Conservation (phyloP, 192 early-diverging fungal species). For the Umbelopsis sp. region DNA sequence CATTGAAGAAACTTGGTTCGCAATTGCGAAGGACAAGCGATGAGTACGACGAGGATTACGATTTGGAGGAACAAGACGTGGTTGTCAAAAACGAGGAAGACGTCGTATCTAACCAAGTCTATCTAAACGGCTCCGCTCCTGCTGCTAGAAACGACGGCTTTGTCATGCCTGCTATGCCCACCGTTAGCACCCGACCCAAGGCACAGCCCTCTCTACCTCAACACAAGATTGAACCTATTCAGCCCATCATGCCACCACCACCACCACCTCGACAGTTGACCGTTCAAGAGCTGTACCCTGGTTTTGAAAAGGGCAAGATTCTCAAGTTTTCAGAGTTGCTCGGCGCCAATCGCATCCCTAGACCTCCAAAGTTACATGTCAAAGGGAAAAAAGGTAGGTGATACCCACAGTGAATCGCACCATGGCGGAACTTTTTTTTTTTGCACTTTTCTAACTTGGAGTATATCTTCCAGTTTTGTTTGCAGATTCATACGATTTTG, state of each 20-base stretch:
- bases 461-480: background rate
- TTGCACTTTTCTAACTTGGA: background rate
- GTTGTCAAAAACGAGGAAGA: slow-evolving; percentile 35
- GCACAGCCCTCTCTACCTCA: slow-evolving; percentile 1
- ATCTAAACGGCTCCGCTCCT: background rate
- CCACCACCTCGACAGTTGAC: slow-evolving; percentile 32
- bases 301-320: slow-evolving; percentile 59
- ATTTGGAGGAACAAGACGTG: slow-evolving; percentile 56
- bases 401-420: too few relatives aligned
- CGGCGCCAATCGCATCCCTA: slow-evolving; percentile 43
- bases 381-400: slow-evolving; percentile 38
- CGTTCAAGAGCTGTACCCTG: slow-evolving; percentile 58
- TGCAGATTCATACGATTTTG: slow-evolving; percentile 8
- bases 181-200: background rate
- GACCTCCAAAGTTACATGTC: slow-evolving; percentile 34
- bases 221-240: slow-evolving; percentile 10
- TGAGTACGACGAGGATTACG: slow-evolving; percentile 52
- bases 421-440: background rate
- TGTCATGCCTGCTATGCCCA: background rate
- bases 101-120: background rate
- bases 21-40: slow-evolving; percentile 31
- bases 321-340: slow-evolving; percentile 68
- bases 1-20: slow-evolving; percentile 22
- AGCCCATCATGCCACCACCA: background rate
- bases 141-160: background rate